Evolutionary conservation across 306 rosid genomes (phyloP), one percentile per base, ranked within the genome.

Genomic region (Comarum palustre): DNA sequence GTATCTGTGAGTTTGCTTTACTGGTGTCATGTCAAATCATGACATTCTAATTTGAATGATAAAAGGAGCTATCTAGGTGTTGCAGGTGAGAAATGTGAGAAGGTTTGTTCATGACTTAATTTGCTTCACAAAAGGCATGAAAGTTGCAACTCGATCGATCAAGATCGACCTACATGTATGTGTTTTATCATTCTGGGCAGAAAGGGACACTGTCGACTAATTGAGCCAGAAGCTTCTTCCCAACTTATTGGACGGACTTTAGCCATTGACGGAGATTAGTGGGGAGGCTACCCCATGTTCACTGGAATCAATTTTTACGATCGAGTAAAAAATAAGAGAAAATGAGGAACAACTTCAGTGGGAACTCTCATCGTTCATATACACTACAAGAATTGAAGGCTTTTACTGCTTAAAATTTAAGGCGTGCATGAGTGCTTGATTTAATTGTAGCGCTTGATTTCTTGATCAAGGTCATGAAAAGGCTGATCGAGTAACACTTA

Each of bases 1-100:
- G 16, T 4, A 1, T 79, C 51, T 46, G 68, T 71, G 57, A 27
- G 19, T 47, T 20, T 24, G 65, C 73, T 73, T 78, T 47, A 51
- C 46, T 61, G 25, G 46, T 68, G 75, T 66, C n/a, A 59, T 57
- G 82, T 81, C 81, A 83, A 75, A 75, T 77, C 83, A 54, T 50
- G 51, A 85, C 75, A 83, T 77, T 85, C 89, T 78, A 52, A 68
- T 20, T 42, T 52, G 51, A 52, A 69, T 55, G 46, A 72, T 32
- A 73, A 54, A 77, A 41, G 54, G 75, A 34, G 75, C 68, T 34
- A 34, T n/a, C n/a, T n/a, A n/a, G 39, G 39, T 34, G 73, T 1
- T 7, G 32, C n/a, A 42, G 46, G 27, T 20, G 58, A 52, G 22
- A 20, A 50, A 24, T n/a, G 24, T 67, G 73, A 47, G 73, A 47